A percentile compares a stretch with the other conserved stretches of the same genome.
These are phyloP conservation scores for Schwanniomyces polymorphus DNA, from an alignment of 805 yeast genomes.

Conservation along the genomic window DNA sequence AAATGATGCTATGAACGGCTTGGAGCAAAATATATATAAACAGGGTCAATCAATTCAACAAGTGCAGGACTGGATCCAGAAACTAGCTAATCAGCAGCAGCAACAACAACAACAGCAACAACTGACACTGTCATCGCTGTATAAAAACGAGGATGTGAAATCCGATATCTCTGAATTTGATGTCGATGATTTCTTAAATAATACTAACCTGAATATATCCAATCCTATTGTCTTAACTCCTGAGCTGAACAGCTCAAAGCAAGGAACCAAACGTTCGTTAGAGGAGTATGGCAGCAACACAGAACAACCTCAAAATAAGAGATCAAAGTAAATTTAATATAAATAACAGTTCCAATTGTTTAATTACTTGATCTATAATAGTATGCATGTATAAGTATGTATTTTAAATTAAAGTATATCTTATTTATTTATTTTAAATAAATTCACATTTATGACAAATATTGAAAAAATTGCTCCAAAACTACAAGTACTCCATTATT, in stretches of 20 bases:
- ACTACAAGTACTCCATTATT: too few relatives aligned
- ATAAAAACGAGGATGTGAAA: constrained; percentile 3
- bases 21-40: constrained; percentile 47
- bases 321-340: neutral
- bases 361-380: neutral
- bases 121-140: constrained; percentile 4
- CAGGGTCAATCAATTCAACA: constrained; percentile 56
- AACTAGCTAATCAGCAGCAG: constrained; percentile 25
- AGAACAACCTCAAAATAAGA: neutral
- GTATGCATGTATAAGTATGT: neutral
- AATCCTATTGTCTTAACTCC: constrained; percentile 6
- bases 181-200: constrained; percentile 28
- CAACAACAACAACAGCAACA: constrained; percentile 11
- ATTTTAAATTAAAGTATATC: too few relatives aligned
- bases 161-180: constrained; percentile 27
- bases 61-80: constrained; percentile 57
- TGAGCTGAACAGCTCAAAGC: constrained; percentile 5
- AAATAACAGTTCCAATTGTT: neutral
- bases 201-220: constrained; percentile 4
- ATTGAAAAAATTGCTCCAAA: too few relatives aligned
- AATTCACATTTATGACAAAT: too few relatives aligned
- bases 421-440: too few relatives aligned
- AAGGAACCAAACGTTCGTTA: constrained; percentile 12
- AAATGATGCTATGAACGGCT: constrained; percentile 29
- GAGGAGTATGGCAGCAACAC: constrained; percentile 14